phyloP scores from a whole-genome alignment of 345 rosid genomes.

The Lenwebbia sp. region DNA sequence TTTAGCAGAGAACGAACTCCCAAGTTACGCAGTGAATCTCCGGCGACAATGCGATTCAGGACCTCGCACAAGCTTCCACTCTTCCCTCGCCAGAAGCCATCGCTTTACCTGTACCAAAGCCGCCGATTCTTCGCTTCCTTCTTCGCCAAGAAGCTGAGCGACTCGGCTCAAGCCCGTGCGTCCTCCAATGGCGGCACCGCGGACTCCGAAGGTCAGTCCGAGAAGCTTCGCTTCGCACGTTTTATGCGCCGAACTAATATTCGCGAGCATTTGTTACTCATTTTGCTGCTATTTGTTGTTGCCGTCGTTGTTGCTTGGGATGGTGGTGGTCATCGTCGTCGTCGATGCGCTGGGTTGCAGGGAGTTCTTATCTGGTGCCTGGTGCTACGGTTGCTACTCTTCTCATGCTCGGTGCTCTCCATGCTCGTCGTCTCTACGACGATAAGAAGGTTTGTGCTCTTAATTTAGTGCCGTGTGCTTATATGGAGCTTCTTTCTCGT shows the following conservation, averaged over 20 bases:
- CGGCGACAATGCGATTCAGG: constrained; percentile 31
- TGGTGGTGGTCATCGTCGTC: not conserved
- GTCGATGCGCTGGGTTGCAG: constrained; percentile 4
- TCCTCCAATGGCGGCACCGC: constrained; percentile 29
- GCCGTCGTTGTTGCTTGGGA: not conserved
- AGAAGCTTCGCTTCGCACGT: not conserved
- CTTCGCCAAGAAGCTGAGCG: constrained; percentile 31
- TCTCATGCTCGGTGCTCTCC: constrained; percentile 95
- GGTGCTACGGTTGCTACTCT: constrained; percentile 89
- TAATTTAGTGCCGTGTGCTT: not conserved
- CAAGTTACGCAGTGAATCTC: not conserved
- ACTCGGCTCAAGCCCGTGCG: constrained; percentile 27
- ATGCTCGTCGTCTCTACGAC: constrained; percentile 80
- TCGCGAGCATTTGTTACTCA: not conserved
- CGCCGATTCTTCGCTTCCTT: constrained; percentile 35
- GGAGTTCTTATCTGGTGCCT: constrained; percentile 60
- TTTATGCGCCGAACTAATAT: not conserved
- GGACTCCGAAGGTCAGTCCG: constrained; percentile 40
- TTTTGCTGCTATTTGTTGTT: not conserved
- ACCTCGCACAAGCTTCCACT: constrained; percentile 16
- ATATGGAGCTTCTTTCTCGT: not conserved
- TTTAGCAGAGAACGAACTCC: not conserved
- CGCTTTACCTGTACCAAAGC: constrained; percentile 13
- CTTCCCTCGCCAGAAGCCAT: constrained; percentile 11
- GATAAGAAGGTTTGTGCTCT: constrained; percentile 59